These are phyloP conservation scores for Climacium dendroides DNA, from an alignment of 225 moss, liverwort and hornwort species.

Conservation along the genomic window DNA sequence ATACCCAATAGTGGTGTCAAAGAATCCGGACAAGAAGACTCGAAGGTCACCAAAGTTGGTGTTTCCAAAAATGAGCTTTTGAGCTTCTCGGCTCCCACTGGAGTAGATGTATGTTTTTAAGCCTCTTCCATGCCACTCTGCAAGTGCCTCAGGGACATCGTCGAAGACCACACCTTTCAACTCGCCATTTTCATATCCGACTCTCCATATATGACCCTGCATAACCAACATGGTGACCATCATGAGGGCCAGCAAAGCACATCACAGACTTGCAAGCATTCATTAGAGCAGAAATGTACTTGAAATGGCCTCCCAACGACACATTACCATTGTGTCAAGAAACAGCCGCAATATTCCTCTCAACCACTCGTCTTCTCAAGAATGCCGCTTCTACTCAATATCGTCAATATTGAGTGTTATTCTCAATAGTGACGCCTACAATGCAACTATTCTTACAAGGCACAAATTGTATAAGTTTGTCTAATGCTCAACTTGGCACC, in stretches of 20 bases:
- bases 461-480: background rate
- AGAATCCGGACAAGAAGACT: slow-evolving; percentile 73
- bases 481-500: background rate
- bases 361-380: background rate
- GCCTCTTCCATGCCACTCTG: slow-evolving; percentile 61
- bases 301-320: background rate
- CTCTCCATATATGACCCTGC: slow-evolving; percentile 96
- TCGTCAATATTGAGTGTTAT: background rate
- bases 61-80: slow-evolving; percentile 82
- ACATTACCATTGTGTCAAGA: background rate
- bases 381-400: background rate
- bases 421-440: background rate
- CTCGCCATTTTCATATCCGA: slow-evolving; percentile 73
- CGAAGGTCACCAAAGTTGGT: slow-evolving; percentile 85
- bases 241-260: background rate
- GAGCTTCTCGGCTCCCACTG: slow-evolving; percentile 97
- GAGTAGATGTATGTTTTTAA: slow-evolving; percentile 91
- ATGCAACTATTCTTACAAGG: background rate
- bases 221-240: background rate
- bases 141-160: slow-evolving; percentile 75
- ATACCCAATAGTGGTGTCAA: slow-evolving; percentile 96
- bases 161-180: slow-evolving; percentile 80
- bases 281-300: background rate
- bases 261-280: background rate
- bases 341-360: background rate